Conservation (phyloP, 78 protist genomes). For the Dictyostelium intermedium region DNA sequence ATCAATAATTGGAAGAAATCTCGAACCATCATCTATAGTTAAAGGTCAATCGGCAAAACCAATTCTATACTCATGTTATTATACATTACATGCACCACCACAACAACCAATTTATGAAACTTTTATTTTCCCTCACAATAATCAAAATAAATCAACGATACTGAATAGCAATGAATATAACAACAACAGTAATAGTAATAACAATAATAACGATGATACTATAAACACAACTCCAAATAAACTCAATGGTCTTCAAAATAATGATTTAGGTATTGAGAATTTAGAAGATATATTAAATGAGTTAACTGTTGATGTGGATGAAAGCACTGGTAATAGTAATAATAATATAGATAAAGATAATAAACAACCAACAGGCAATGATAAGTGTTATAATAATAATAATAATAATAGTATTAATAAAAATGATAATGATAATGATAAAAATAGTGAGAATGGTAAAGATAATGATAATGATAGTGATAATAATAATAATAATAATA, state of each 20-base stretch:
- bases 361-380: not conserved
- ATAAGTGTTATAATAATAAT: not conserved
- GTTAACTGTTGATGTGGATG: not conserved
- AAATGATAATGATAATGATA: not conserved
- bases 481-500: not conserved
- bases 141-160: not conserved
- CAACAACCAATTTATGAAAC: not conserved
- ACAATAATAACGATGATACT: not conserved
- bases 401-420: not conserved
- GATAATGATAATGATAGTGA: not conserved
- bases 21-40: not conserved
- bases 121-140: not conserved
- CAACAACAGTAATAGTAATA: not conserved
- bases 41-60: not conserved
- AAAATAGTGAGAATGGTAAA: not conserved
- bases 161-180: not conserved
- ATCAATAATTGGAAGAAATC: constrained; percentile 53
- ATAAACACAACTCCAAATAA: not conserved
- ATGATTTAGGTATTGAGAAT: not conserved
- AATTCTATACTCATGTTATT: constrained; percentile 14
- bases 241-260: not conserved
- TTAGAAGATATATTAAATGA: not conserved
- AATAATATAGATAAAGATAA: not conserved
- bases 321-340: not conserved
- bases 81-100: constrained; percentile 75